These are phyloP conservation scores for Luvunga scandens DNA, from an alignment of 345 rosid genomes.

Conservation along the genomic window DNA sequence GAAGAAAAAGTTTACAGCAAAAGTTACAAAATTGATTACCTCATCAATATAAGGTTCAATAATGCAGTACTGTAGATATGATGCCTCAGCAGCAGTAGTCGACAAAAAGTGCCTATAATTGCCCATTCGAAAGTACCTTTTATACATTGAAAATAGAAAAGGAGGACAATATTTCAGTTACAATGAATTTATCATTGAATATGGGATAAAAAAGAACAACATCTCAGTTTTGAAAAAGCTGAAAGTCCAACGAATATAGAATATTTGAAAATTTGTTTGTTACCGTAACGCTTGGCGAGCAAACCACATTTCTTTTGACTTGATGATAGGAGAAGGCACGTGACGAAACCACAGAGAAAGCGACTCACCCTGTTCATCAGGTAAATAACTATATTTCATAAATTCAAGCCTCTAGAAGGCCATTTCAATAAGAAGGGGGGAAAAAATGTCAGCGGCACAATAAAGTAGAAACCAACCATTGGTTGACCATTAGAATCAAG, in stretches of 20 bases:
- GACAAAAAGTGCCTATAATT: slow-evolving; percentile 61
- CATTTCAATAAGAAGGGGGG: not conserved
- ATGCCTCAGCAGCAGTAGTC: slow-evolving; percentile 62
- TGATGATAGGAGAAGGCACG: slow-evolving; percentile 48
- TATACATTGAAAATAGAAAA: not conserved
- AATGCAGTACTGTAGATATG: slow-evolving; percentile 75
- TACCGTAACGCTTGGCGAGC: slow-evolving; percentile 73
- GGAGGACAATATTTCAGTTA: not conserved
- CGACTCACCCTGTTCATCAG: slow-evolving; percentile 70
- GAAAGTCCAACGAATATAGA: not conserved
- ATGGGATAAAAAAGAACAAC: not conserved
- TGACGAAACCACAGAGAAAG: slow-evolving; percentile 80
- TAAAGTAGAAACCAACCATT: slow-evolving; percentile 43
- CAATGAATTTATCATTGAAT: not conserved
- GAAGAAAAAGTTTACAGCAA: not conserved
- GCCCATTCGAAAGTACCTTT: slow-evolving; percentile 61
- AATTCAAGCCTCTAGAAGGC: slow-evolving; percentile 4
- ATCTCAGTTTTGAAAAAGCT: not conserved
- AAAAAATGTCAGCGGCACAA: not conserved
- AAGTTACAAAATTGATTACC: slow-evolving; percentile 35
- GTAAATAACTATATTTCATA: slow-evolving; percentile 14
- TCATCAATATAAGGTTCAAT: slow-evolving; percentile 60
- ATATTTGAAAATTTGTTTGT: not conserved
- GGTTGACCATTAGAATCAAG: slow-evolving; percentile 57
- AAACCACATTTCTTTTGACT: slow-evolving; percentile 73